Evolutionary conservation across 495 filamentous ascomycete genomes (phyloP).

Genomic region (Xylaria venustula): DNA sequence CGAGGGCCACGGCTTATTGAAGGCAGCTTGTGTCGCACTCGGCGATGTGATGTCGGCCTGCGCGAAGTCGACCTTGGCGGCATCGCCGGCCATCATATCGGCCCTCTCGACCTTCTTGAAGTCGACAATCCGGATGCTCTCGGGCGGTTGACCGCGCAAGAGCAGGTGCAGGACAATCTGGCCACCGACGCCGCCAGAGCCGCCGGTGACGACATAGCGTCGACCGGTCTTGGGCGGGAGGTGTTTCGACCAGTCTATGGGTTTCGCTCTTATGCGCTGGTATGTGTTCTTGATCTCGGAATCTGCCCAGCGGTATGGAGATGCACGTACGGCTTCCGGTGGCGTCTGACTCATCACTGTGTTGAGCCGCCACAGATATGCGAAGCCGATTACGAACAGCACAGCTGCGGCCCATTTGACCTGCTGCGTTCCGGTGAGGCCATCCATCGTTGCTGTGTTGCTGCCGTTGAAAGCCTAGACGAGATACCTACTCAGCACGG

Average conservation of each 20-base stretch:
- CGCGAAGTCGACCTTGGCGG: constrained; percentile 43
- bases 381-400: constrained; percentile 27
- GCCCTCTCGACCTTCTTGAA: constrained; percentile 42
- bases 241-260: constrained; percentile 46
- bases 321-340: constrained; percentile 38
- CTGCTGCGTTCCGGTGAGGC: constrained; percentile 3
- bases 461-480: not conserved
- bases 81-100: constrained; percentile 34
- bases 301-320: constrained; percentile 53
- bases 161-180: constrained; percentile 56
- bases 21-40: constrained; percentile 43
- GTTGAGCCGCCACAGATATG: constrained; percentile 55
- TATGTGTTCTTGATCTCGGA: constrained; percentile 50
- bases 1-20: constrained; percentile 50
- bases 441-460: constrained; percentile 15
- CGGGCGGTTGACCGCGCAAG: constrained; percentile 51
- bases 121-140: constrained; percentile 56
- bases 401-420: constrained; percentile 12
- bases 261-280: constrained; percentile 41
- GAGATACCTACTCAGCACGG: not conserved
- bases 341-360: constrained; percentile 48
- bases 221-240: constrained; percentile 54
- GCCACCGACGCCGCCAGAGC: constrained; percentile 58
- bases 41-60: constrained; percentile 55
- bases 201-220: constrained; percentile 59